Conservation (phyloP, 192 early-diverging fungal species). For the Chytriomyces confervae region DNA sequence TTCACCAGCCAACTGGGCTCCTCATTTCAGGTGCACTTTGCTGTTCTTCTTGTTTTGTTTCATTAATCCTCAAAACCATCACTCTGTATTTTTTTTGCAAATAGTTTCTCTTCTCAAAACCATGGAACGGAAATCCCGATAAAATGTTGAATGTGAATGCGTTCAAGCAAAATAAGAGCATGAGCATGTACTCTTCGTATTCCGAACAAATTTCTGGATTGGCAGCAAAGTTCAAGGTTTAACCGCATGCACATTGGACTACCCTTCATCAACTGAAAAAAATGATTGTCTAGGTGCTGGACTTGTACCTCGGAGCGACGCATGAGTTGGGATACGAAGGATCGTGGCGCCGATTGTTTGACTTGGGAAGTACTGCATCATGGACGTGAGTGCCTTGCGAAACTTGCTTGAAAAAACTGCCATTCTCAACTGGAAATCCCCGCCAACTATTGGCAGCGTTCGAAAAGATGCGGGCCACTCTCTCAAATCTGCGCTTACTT, state of each 20-base stretch:
- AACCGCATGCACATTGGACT: neutral
- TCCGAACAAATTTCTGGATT: slow-evolving; percentile 65
- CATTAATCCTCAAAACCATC: neutral
- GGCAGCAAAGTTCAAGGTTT: slow-evolving; percentile 26
- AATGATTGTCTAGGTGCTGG: slow-evolving; percentile 30
- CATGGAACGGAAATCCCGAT: slow-evolving; percentile 76
- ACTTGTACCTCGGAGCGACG: slow-evolving; percentile 33
- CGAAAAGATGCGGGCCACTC: slow-evolving; percentile 82
- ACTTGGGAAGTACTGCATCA: slow-evolving; percentile 52
- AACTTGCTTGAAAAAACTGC: neutral
- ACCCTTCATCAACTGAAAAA: neutral
- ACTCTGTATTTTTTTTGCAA: neutral
- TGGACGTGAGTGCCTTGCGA: slow-evolving; percentile 36
- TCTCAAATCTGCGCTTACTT: slow-evolving; percentile 78
- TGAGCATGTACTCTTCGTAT: slow-evolving; percentile 70
- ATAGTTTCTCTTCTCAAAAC: slow-evolving; percentile 59
- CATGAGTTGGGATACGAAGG: slow-evolving; percentile 75
- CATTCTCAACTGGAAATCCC: slow-evolving; percentile 12
- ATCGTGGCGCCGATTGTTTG: slow-evolving; percentile 80
- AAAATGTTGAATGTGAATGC: slow-evolving; percentile 68
- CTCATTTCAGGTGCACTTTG: slow-evolving; percentile 58
- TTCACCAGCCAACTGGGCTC: slow-evolving; percentile 66
- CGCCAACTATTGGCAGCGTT: slow-evolving; percentile 54
- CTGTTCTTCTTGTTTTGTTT: neutral
- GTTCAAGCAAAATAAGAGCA: slow-evolving; percentile 67